Conservation (phyloP, 441 rosid genomes). For the Populus trichocarpa region DNA sequence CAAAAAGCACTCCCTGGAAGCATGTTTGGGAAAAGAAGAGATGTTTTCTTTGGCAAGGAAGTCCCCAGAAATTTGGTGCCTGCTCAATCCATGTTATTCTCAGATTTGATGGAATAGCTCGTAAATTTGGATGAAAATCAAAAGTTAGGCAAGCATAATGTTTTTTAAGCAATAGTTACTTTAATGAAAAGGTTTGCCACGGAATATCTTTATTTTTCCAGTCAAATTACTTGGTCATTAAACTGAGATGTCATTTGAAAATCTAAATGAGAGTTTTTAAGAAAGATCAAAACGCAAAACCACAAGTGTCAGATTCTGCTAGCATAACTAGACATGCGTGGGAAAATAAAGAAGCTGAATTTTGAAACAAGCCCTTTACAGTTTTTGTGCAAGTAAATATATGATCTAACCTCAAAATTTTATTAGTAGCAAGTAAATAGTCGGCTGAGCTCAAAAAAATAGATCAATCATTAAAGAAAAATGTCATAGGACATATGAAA, state of each 20-base stretch:
- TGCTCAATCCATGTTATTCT: constrained; percentile 20
- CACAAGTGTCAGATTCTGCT: not conserved
- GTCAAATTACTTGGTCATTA: not conserved
- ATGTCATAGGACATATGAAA: not conserved
- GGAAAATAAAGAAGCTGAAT: not conserved
- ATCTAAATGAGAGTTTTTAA: not conserved
- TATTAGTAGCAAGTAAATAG: not conserved
- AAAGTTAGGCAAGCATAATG: not conserved
- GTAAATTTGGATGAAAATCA: not conserved
- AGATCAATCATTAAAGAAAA: not conserved
- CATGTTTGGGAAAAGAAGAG: constrained; percentile 37
- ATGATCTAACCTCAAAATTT: not conserved
- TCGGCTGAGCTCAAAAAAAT: not conserved
- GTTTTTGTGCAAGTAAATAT: not conserved
- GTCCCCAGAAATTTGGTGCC: constrained; percentile 36
- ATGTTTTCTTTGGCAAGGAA: constrained; percentile 26
- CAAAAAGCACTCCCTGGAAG: constrained; percentile 21
- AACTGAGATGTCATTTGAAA: not conserved
- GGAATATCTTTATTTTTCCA: not conserved
- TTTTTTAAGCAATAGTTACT: not conserved
- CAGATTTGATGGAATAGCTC: not conserved
- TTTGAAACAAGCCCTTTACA: not conserved
- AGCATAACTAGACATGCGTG: not conserved
- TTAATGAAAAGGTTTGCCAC: not conserved
- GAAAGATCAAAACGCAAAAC: not conserved